phyloP scores from a whole-genome alignment of 2,329 filamentous ascomycete species.

The Chalara sp. region DNA sequence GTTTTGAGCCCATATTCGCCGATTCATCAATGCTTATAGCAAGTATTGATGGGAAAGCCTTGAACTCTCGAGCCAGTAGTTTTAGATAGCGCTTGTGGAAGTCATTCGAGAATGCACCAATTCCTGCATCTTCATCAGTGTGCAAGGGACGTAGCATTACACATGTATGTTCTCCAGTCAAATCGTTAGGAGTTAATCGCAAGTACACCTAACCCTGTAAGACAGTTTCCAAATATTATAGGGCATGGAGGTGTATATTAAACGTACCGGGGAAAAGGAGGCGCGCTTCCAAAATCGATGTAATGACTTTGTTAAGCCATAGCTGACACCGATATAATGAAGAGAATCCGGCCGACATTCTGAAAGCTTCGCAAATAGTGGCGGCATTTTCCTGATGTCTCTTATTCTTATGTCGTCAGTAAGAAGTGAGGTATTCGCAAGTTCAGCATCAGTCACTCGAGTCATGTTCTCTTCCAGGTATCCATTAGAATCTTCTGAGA shows the following conservation, averaged over 20 bases:
- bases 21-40: slow-evolving; percentile 87
- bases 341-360: slow-evolving; percentile 74
- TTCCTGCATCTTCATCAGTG: slow-evolving; percentile 69
- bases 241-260: no score
- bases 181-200: slow-evolving; percentile 88
- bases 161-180: slow-evolving; percentile 95
- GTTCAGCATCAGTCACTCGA: slow-evolving; percentile 74
- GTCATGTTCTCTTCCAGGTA: slow-evolving; percentile 55
- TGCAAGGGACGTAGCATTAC: slow-evolving; percentile 88
- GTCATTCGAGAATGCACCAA: slow-evolving; percentile 83
- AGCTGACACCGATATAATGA: slow-evolving; percentile 94
- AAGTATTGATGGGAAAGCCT: slow-evolving; percentile 67
- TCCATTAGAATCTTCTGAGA: slow-evolving; percentile 63
- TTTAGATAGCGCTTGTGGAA: slow-evolving; percentile 92
- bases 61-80: slow-evolving; percentile 88
- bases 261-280: slow-evolving; percentile 61
- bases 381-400: slow-evolving; percentile 87
- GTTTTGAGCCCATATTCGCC: slow-evolving; percentile 63
- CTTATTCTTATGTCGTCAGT: slow-evolving; percentile 85
- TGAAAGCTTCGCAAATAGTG: slow-evolving; percentile 80
- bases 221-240: no score
- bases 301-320: slow-evolving; percentile 77
- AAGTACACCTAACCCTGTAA: slow-evolving; percentile 55
- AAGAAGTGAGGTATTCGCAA: slow-evolving; percentile 68
- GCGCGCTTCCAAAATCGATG: slow-evolving; percentile 97